Base-by-base conservation (phyloP, 2,329 filamentous ascomycete genomes). In the Hymenoscyphus infarciens region DNA sequence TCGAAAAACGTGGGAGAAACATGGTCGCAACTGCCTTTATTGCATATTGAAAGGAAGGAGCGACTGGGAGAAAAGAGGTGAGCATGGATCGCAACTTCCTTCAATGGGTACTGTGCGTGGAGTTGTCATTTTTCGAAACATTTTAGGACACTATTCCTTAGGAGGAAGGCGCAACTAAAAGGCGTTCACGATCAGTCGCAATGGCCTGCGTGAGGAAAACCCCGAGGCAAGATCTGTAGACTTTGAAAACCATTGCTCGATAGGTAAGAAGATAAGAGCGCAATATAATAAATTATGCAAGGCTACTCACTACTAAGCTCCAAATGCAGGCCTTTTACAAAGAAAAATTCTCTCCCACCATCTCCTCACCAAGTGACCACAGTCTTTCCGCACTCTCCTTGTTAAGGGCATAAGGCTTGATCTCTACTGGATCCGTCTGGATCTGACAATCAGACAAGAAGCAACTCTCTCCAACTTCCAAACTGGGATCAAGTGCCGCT, bases 301-400 rank as follows among this genome's bases (percentile, higher is more conserved):
- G 8, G 8, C 19, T 22, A 22, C 45, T 52, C 11, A 10, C 45
- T 22, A 52, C 19, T 25, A 22, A 22, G 19, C 19, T 25, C 45
- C 5, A 25, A 25, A 15, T 52, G n/a, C 22, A 11, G 11, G 19
- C n/a, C n/a, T 19, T 49, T 49, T 54, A 60, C 22, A 57, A 22
- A 25, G 6, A 3, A 33, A 80, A 80, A 61, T 75, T 73, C 60
- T 80, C 72, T 0, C 73, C 75, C n/a, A 81, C 77, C 58, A 81
- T 66, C 66, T 77, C 70, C 71, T 81, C 78, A 42, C 76, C 80
- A 55, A 80, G 57, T 53, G 72, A 73, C 80, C 80, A 82, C 42
- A 81, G 69, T 68, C 68, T 78, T 62, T 77, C 75, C 0, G 80
- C 79, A 31, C 69, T 69, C 49, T 39, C 52, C 38, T 54, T 56